Evolutionary conservation across 139 green algal genomes (phyloP).

Genomic region (Auxenochlorella pyrenoidosa): DNA sequence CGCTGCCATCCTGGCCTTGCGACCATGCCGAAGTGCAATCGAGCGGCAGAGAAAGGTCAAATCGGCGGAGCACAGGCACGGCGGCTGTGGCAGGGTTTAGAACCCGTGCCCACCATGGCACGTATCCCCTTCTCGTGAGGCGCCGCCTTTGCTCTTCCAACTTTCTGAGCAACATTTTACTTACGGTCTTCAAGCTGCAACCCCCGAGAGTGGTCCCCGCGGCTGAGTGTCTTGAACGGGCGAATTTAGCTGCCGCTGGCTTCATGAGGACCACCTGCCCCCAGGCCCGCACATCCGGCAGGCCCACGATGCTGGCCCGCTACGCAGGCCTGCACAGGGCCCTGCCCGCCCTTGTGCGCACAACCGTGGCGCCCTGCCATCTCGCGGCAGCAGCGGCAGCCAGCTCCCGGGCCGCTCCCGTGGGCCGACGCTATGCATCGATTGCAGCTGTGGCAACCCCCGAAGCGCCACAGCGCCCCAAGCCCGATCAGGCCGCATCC

Average conservation of each 20-base stretch:
- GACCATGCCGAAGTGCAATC: too few species aligned
- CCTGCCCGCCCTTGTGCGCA: conserved; percentile 14
- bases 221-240: too few species aligned
- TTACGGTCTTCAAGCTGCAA: too few species aligned
- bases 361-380: background rate
- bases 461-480: background rate
- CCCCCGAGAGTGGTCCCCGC: too few species aligned
- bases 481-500: background rate
- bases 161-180: too few species aligned
- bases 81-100: too few species aligned
- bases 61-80: too few species aligned
- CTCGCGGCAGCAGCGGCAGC: background rate
- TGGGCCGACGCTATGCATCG: background rate
- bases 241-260: background rate
- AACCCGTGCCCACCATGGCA: too few species aligned
- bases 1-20: too few species aligned
- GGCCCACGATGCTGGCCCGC: conserved; percentile 17
- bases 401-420: background rate
- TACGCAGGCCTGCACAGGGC: conserved; percentile 13
- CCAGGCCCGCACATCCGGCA: background rate
- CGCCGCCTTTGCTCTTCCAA: too few species aligned
- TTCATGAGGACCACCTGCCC: background rate
- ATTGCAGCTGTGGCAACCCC: conserved; percentile 22
- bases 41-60: too few species aligned
- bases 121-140: too few species aligned